Conservation (phyloP, 371 early-diverging fungal species). For the Amoeboaphelidium occidentale region DNA sequence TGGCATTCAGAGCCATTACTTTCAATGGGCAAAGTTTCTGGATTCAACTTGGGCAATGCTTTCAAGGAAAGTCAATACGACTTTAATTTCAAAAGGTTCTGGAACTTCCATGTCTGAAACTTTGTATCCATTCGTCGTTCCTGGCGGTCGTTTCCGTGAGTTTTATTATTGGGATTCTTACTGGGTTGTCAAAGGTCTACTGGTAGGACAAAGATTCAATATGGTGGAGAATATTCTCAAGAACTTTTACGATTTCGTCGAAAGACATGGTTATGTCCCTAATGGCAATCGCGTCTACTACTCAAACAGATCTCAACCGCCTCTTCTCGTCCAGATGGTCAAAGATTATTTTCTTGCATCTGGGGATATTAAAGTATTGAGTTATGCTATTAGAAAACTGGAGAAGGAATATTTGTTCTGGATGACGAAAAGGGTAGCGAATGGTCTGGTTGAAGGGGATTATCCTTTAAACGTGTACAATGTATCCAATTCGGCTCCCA, state of each 20-base stretch:
- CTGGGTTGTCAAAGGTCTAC: conserved; percentile 54
- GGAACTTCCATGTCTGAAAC: conserved; percentile 23
- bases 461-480: conserved; percentile 25
- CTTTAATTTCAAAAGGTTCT: conserved; percentile 25
- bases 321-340: conserved; percentile 49
- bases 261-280: conserved; percentile 51
- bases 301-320: conserved; percentile 65
- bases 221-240: conserved; percentile 30
- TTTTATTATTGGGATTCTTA: conserved; percentile 78
- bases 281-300: conserved; percentile 72
- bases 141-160: conserved; percentile 76
- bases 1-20: too few species aligned
- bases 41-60: conserved; percentile 6
- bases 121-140: conserved; percentile 44
- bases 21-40: conserved; percentile 22
- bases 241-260: conserved; percentile 41
- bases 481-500: conserved; percentile 27
- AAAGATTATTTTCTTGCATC: conserved; percentile 26
- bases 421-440: conserved; percentile 18
- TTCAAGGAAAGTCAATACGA: conserved; percentile 21
- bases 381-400: conserved; percentile 22
- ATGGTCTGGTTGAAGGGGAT: conserved; percentile 4
- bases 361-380: conserved; percentile 21
- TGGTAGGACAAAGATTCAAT: conserved; percentile 29
- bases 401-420: conserved; percentile 43